phyloP scores from a whole-genome alignment of 345 rosid species.

The Gossypium herbaceum region DNA sequence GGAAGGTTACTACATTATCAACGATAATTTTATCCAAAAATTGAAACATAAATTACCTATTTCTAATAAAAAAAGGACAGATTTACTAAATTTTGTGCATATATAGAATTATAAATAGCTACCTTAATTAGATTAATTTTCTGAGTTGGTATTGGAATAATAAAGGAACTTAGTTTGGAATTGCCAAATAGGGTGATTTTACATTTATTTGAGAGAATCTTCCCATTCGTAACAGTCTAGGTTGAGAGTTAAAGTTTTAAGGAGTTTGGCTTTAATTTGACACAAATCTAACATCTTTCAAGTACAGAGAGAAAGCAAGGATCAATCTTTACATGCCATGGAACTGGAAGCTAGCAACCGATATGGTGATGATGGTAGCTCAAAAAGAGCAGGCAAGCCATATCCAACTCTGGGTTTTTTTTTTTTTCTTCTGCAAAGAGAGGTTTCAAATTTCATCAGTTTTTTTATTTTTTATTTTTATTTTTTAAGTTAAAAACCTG shows the following conservation, averaged over 20 bases:
- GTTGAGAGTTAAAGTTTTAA: too few relatives aligned
- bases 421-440: too few relatives aligned
- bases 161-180: background rate
- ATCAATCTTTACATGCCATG: background rate
- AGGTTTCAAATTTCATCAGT: background rate
- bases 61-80: background rate
- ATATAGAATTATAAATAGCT: background rate
- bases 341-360: background rate
- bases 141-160: background rate
- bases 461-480: background rate
- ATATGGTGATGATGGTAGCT: conserved; percentile 28
- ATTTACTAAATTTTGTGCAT: background rate
- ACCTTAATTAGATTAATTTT: background rate
- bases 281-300: background rate
- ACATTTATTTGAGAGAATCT: too few relatives aligned
- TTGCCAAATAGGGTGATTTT: too few relatives aligned
- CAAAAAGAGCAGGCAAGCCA: conserved; percentile 26
- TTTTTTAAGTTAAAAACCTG: background rate
- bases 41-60: background rate
- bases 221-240: too few relatives aligned
- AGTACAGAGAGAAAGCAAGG: background rate
- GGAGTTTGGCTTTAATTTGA: too few relatives aligned
- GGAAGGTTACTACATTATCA: background rate
- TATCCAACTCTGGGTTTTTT: background rate
- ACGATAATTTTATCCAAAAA: background rate